Conservation (phyloP, 768 basidiomycete genomes). For the Trametes maxima region DNA sequence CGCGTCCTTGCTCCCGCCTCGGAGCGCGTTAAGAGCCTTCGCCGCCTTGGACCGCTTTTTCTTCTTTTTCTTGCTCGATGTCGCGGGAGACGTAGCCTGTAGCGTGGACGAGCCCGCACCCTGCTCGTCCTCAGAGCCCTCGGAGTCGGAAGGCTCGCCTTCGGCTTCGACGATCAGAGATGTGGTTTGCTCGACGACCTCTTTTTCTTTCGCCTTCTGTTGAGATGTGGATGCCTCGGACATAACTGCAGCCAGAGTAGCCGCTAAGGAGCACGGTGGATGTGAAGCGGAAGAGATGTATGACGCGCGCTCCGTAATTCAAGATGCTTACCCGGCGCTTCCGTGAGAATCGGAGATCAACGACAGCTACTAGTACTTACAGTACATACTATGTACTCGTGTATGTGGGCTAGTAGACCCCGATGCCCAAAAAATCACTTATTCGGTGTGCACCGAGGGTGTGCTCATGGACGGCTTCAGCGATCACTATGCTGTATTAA, state of each 20-base stretch:
- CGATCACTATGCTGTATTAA: too few relatives aligned
- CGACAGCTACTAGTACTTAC: not conserved
- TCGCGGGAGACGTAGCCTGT: constrained; percentile 34
- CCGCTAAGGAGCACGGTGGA: not conserved
- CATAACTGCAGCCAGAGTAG: constrained; percentile 14
- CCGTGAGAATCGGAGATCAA: constrained; percentile 2
- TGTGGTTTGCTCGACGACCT: constrained; percentile 38
- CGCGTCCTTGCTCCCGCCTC: constrained; percentile 47
- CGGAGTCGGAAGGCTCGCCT: constrained; percentile 18
- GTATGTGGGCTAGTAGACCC: too few relatives aligned
- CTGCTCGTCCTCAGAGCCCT: constrained; percentile 38
- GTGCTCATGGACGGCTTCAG: too few relatives aligned
- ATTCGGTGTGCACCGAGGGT: too few relatives aligned
- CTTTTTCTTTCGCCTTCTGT: constrained; percentile 44
- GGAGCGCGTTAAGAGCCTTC: constrained; percentile 52
- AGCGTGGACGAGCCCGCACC: constrained; percentile 21
- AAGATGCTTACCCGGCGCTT: constrained; percentile 1
- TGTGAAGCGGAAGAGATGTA: not conserved
- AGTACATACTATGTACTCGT: too few relatives aligned
- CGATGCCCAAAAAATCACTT: too few relatives aligned
- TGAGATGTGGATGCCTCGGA: constrained; percentile 36
- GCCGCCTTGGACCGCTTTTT: constrained; percentile 81
- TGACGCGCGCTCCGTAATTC: not conserved
- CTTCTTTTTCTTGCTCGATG: constrained; percentile 78
- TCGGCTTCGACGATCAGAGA: constrained; percentile 20